Evolutionary conservation across 129 eudicot species (phyloP), one percentile per base, ranked within the genome.

Genomic region (Escallonia herrerae): DNA sequence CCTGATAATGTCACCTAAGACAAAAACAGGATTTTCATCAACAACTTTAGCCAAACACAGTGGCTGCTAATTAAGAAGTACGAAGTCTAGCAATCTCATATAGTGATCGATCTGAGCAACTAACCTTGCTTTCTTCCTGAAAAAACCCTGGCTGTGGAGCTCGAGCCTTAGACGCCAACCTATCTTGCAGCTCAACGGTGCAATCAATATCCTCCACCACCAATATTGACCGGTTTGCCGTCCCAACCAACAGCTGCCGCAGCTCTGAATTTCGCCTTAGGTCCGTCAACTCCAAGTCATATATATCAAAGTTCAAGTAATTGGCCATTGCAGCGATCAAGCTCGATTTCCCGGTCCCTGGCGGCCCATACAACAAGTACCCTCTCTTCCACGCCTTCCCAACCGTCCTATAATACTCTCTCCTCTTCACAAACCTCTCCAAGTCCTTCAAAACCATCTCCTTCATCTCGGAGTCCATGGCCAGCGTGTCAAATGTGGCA

Each of bases 331-430:
- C 86, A 0, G 95, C 91, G 4, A 87, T 84, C 74, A 87, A 59
- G 63, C 91, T 87, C 3, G 95, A 84, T 52, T 84, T 84, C 22
- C 95, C 90, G 0, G 86, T 86, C 33, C 95, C 95, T 0, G 95
- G 95, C 4, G 90, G 95, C 5, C 95, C 95, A 49, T 86, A 81
- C 95, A 87, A 66, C 75, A 87, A 56, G 15, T 84, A 87, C 65
- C 91, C 91, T 70, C 95, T 74, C 63, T 87, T 87, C 95, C 95
- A 87, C 2, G 95, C 95, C 75, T 87, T 87, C 10, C 95, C 89
- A 1, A 84, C 82, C 33, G 52, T 82, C 51, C 81, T 63, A 13
- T 87, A 87, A 38, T 71, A 82, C 44, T 82, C 91, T 58, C 74
- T 74, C 75, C 95, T 69, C 52, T 40, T 56, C 5, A 87, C 68